These are phyloP conservation scores for Diaporthe amygdali DNA, from an alignment of 2,329 filamentous ascomycete genomes.

Conservation along the genomic window DNA sequence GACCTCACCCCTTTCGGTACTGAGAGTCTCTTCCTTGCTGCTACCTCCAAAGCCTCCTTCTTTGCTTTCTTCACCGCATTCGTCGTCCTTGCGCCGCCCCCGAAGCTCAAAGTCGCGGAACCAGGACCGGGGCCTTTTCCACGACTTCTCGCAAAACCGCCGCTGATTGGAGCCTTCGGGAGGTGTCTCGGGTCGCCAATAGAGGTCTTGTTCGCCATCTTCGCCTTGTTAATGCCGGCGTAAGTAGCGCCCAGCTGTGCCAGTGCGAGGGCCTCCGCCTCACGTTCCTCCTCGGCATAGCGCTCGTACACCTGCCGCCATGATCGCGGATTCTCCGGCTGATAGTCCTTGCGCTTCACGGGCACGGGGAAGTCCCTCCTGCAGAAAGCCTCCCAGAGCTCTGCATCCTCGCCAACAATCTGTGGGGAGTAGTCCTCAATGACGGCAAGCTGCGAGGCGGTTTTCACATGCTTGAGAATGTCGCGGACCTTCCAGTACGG, in stretches of 20 bases:
- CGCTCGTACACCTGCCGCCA: constrained; percentile 83
- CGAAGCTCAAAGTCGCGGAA: constrained; percentile 8
- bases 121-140: constrained; percentile 22
- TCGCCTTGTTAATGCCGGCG: constrained; percentile 61
- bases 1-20: background rate
- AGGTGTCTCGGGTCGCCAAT: constrained; percentile 58
- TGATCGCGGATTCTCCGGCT: constrained; percentile 68
- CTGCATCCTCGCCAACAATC: constrained; percentile 69
- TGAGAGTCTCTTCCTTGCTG: constrained; percentile 49
- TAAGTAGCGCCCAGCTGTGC: constrained; percentile 62
- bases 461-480: constrained; percentile 75
- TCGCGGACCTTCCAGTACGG: constrained; percentile 65
- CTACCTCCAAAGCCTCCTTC: constrained; percentile 61
- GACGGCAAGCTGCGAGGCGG: constrained; percentile 73
- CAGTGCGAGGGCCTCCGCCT: constrained; percentile 62
- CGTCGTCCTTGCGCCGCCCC: constrained; percentile 34
- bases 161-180: constrained; percentile 38
- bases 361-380: constrained; percentile 75
- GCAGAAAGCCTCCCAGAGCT: constrained; percentile 83
- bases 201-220: constrained; percentile 60
- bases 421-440: constrained; percentile 82
- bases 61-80: constrained; percentile 62
- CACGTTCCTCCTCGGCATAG: constrained; percentile 65
- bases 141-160: constrained; percentile 25
- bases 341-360: constrained; percentile 63